phyloP scores from a whole-genome alignment of 768 basidiomycete genomes.

The Lactifluus volemus region DNA sequence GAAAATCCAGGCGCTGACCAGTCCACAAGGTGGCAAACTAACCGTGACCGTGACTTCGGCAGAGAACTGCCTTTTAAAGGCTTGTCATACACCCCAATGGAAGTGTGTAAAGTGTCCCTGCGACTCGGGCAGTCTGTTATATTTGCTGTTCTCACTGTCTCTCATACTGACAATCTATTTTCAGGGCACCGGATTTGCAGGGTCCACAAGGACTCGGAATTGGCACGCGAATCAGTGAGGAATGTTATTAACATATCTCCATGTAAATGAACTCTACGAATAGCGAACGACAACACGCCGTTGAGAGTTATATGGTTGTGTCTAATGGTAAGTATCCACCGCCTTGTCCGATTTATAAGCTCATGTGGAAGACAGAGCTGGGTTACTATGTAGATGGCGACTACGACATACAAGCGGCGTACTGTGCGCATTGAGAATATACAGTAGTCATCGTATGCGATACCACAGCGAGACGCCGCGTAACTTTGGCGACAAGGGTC shows the following conservation, averaged over 20 bases:
- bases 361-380: conserved; percentile 44
- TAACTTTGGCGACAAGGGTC: conserved; percentile 77
- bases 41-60: neutral
- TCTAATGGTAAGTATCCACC: too few species aligned
- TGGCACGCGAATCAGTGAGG: conserved; percentile 41
- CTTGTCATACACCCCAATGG: conserved; percentile 40
- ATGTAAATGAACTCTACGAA: conserved; percentile 41
- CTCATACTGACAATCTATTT: too few species aligned
- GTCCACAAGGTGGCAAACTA: conserved; percentile 42
- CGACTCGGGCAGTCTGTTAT: conserved; percentile 69
- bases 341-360: neutral
- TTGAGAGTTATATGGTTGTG: too few species aligned
- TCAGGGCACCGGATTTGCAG: conserved; percentile 11
- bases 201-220: conserved; percentile 48
- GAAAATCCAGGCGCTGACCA: conserved; percentile 77
- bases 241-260: neutral
- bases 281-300: too few species aligned
- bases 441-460: conserved; percentile 62
- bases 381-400: conserved; percentile 87
- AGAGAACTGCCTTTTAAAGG: conserved; percentile 59
- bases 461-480: conserved; percentile 47
- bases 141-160: too few species aligned
- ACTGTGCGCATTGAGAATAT: conserved; percentile 66
- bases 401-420: conserved; percentile 54
- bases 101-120: conserved; percentile 28